Evolutionary conservation across 2,329 filamentous ascomycete species (phyloP).

Genomic region (Paracamarosporium sp.): DNA sequence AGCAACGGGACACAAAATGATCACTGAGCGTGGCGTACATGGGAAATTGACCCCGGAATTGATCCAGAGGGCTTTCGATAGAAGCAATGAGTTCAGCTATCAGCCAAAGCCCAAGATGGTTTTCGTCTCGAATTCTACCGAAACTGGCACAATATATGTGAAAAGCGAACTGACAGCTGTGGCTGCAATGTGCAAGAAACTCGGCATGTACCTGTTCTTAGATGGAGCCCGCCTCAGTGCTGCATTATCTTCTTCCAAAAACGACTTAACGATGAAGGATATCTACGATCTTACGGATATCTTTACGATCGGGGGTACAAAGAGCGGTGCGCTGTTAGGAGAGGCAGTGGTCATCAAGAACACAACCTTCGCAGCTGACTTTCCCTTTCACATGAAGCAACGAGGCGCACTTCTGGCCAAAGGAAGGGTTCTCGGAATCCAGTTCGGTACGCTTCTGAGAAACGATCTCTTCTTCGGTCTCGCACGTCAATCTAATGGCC

Average conservation of each 20-base stretch:
- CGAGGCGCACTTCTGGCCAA: slow-evolving; percentile 7
- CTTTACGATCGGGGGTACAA: slow-evolving; percentile 13
- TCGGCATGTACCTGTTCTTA: neutral
- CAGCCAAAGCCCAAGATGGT: slow-evolving; percentile 4
- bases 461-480: neutral
- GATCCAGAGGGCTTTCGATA: neutral
- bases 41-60: slow-evolving; percentile 8
- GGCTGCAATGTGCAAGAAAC: neutral
- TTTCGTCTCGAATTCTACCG: slow-evolving; percentile 10
- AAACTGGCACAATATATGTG: slow-evolving; percentile 7
- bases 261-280: slow-evolving; percentile 5
- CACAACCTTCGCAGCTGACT: neutral
- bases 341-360: slow-evolving; percentile 11
- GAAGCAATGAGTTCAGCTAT: neutral
- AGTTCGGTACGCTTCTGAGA: neutral
- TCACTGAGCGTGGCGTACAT: neutral
- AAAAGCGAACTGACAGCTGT: slow-evolving; percentile 3
- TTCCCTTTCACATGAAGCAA: slow-evolving; percentile 8
- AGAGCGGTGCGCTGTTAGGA: slow-evolving; percentile 10
- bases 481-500: neutral
- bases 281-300: slow-evolving; percentile 3
- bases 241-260: neutral
- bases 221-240: slow-evolving; percentile 5
- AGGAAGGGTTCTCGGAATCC: neutral
- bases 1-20: slow-evolving; percentile 5